These are phyloP conservation scores for Zopfochytrium polystomum DNA, from an alignment of 371 early-diverging fungal genomes.

Conservation along the genomic window DNA sequence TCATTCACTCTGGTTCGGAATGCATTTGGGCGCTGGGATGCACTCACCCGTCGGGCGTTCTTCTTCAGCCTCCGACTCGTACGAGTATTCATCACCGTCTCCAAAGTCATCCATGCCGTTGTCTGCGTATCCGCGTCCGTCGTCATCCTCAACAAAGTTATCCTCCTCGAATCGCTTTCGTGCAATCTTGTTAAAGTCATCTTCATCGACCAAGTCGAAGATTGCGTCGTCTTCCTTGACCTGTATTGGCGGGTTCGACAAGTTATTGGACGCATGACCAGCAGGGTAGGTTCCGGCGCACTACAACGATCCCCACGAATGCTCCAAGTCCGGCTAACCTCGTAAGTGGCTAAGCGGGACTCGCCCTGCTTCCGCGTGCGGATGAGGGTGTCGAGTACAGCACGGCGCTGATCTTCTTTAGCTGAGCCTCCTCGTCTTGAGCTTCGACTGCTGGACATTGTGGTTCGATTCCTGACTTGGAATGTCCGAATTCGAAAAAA, in stretches of 20 bases:
- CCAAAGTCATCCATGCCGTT: slow-evolving; percentile 59
- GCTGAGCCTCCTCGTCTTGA: no score
- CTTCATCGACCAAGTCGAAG: slow-evolving; percentile 45
- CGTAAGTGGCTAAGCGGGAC: background rate
- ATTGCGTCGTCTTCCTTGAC: slow-evolving; percentile 10
- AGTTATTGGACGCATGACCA: background rate
- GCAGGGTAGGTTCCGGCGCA: background rate
- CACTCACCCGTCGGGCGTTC: slow-evolving; percentile 2
- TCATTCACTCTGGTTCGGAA: background rate
- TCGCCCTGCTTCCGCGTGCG: background rate
- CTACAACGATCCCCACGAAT: background rate
- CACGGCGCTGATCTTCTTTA: no score
- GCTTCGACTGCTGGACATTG: no score
- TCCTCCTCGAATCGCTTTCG: slow-evolving; percentile 46
- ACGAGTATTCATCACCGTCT: slow-evolving; percentile 29
- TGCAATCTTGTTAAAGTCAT: slow-evolving; percentile 49
- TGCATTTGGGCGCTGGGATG: background rate
- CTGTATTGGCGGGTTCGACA: slow-evolving; percentile 3
- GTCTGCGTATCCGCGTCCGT: slow-evolving; percentile 79
- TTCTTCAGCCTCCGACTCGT: slow-evolving; percentile 28
- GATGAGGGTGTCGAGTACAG: background rate
- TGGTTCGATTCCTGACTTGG: no score
- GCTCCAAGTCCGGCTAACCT: background rate
- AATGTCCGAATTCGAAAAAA: no score
- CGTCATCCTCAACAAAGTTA: slow-evolving; percentile 82